Evolutionary conservation across 257 asterid species (phyloP).

Genomic region (Salvia splendens): DNA sequence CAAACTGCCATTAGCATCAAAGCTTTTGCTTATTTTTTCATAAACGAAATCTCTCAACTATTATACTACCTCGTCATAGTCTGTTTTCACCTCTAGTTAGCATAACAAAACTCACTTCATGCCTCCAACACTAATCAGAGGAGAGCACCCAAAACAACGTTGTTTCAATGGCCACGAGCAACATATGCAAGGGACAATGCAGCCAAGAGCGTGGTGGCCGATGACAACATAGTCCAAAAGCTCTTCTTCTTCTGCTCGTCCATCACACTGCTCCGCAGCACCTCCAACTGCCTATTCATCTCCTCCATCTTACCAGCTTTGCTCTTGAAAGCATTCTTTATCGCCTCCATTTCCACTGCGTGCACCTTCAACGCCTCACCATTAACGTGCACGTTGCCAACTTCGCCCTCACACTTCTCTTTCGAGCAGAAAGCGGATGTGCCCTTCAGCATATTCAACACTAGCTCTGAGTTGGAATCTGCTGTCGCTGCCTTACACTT

Average conservation of each 20-base stretch:
- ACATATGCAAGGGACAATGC: constrained; percentile 61
- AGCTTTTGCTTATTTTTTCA: constrained; percentile 29
- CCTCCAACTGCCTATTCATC: constrained; percentile 58
- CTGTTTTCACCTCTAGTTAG: constrained; percentile 28
- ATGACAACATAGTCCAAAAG: constrained; percentile 67
- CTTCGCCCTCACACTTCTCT: constrained; percentile 28
- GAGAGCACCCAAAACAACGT: too few species aligned
- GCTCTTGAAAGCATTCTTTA: constrained; percentile 58
- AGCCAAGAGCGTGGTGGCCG: constrained; percentile 71
- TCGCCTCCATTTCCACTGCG: constrained; percentile 49
- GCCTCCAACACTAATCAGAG: neutral
- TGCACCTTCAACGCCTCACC: constrained; percentile 41
- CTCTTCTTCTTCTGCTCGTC: constrained; percentile 70
- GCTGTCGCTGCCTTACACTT: constrained; percentile 46
- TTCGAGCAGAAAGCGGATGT: constrained; percentile 46
- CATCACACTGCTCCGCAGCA: constrained; percentile 45
- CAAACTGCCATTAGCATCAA: neutral
- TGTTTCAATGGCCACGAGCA: constrained; percentile 56
- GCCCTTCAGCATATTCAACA: constrained; percentile 60
- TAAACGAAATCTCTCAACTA: constrained; percentile 4
- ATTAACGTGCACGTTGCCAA: constrained; percentile 14
- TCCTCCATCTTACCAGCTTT: constrained; percentile 52
- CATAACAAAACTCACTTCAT: neutral
- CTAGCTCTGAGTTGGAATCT: constrained; percentile 39
- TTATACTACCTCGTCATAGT: constrained; percentile 9